Evolutionary conservation across 2,329 filamentous ascomycete species (phyloP), one percentile per base, ranked within the genome.

Genomic region (Botrytis pseudocinerea): DNA sequence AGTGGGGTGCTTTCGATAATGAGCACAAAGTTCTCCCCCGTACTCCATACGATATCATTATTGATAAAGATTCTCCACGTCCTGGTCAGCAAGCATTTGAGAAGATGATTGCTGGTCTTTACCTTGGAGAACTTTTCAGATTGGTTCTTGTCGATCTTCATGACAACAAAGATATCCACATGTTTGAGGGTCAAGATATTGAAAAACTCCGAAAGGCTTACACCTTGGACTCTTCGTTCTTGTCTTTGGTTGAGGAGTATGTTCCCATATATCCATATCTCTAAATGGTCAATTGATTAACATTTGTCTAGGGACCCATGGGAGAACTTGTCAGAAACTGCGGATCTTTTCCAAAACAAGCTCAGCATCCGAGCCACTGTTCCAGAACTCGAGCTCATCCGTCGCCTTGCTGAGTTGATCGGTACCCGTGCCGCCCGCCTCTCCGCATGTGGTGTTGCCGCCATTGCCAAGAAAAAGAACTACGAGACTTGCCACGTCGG

Each of bases 1-100:
- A 98, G 83, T 98, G 95, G 89, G 95, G 95, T 77, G 95, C 95
- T 48, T 98, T 98, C 80, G 95, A 98, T 83, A 97, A 97, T 82
- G 93, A 97, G 83, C 92, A 95, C 85, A 88, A 92, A 79, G 92
- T 98, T 71, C 90, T 98, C 20, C 95, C 95, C 20, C 89, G 90
- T 71, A 97, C 95, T 40, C 89, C 89, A 73, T 98, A 96, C 83
- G 95, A 98, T 82, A 85, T 93, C 74, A 90, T 91, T 77, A 93
- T 98, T 80, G 95, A 98, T 85, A 91, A 93, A 78, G 92, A 96
- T 79, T 98, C 95, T 32, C 95, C 95, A 51, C 92, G 95, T 40
- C 95, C 95, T 5, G 95, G 94, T 69, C 94, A 98, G 84, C 95
- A 98, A 84, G 91, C 93, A 1, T 98, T 98, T 78, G 95, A 98